These are phyloP conservation scores for Tylopilus subfusipes DNA, from an alignment of 768 basidiomycete species.

Conservation along the genomic window DNA sequence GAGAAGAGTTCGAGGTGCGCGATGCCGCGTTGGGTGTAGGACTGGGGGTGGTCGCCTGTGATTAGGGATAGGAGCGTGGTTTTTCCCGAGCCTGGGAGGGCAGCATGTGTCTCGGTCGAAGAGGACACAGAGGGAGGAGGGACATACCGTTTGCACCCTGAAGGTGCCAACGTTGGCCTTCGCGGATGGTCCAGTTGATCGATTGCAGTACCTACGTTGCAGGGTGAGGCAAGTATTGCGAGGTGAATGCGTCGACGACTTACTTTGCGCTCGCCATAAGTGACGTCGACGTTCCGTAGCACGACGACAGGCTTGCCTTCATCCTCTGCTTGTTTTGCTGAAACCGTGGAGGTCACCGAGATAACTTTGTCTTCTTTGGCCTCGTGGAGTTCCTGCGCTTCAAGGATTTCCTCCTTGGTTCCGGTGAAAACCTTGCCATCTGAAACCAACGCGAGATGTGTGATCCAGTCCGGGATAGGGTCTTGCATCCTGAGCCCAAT, in stretches of 20 bases:
- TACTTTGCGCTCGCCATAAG: constrained; percentile 65
- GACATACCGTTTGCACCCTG: constrained; percentile 78
- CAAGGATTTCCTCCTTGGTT: constrained; percentile 42
- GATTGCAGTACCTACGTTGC: constrained; percentile 60
- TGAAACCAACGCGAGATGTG: constrained; percentile 58
- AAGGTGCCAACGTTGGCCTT: constrained; percentile 88
- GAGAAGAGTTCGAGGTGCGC: constrained; percentile 55
- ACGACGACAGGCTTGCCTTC: constrained; percentile 49
- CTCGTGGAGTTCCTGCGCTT: constrained; percentile 18
- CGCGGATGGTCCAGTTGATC: constrained; percentile 78
- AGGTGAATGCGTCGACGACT: not conserved
- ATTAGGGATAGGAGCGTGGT: constrained; percentile 88
- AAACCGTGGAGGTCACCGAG: not conserved
- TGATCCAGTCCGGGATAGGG: constrained; percentile 66
- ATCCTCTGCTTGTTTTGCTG: not conserved
- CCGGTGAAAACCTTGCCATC: constrained; percentile 52
- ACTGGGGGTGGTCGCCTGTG: constrained; percentile 94
- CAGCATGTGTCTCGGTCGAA: not conserved
- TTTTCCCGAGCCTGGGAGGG: constrained; percentile 79
- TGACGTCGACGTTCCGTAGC: constrained; percentile 63
- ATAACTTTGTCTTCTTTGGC: not conserved
- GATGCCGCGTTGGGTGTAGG: constrained; percentile 63
- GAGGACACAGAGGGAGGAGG: not conserved
- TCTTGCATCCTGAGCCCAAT: constrained; percentile 70
- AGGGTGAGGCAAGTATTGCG: not conserved